Percentiles rank a stretch among this genome's conserved stretches.
Evolutionary conservation across 2,329 filamentous ascomycete genomes (phyloP).

Genomic region (Aspergillus luchuensis): DNA sequence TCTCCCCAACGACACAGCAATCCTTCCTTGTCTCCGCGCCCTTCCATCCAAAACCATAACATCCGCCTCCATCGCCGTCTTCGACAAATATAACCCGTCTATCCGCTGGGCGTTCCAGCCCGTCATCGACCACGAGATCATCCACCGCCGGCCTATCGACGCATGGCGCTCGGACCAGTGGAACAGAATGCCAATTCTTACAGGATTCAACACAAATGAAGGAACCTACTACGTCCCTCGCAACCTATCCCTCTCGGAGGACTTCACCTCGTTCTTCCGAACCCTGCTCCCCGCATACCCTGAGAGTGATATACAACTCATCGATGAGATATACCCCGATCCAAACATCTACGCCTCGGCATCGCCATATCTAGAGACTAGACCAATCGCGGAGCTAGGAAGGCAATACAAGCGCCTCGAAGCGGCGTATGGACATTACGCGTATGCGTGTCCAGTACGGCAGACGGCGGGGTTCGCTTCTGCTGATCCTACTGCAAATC

Average conservation of each 20-base stretch:
- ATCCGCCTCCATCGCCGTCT: conserved; percentile 46
- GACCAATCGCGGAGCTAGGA: conserved; percentile 32
- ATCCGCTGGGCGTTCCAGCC: conserved; percentile 66
- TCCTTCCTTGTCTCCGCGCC: conserved; percentile 47
- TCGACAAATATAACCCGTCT: conserved; percentile 50
- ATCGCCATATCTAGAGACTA: conserved; percentile 29
- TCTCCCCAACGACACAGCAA: conserved; percentile 27
- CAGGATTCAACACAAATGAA: conserved; percentile 71
- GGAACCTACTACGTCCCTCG: conserved; percentile 65
- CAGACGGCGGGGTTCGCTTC: conserved; percentile 49
- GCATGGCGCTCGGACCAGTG: conserved; percentile 58
- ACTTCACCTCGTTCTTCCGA: conserved; percentile 64
- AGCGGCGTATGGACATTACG: conserved; percentile 54
- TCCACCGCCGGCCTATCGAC: conserved; percentile 60
- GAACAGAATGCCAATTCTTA: conserved; percentile 64
- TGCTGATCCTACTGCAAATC: conserved; percentile 28
- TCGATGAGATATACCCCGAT: conserved; percentile 66
- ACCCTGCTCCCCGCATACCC: conserved; percentile 62
- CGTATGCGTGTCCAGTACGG: conserved; percentile 52
- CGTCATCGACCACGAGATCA: conserved; percentile 64
- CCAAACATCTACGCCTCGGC: conserved; percentile 40
- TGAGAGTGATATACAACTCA: conserved; percentile 53
- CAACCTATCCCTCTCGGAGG: conserved; percentile 47
- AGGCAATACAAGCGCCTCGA: conserved; percentile 55
- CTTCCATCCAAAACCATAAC: conserved; percentile 40